Evolutionary conservation across 2,329 filamentous ascomycete species (phyloP), one percentile per base, ranked within the genome.

Genomic region (Hymenoscyphus fraxineus): DNA sequence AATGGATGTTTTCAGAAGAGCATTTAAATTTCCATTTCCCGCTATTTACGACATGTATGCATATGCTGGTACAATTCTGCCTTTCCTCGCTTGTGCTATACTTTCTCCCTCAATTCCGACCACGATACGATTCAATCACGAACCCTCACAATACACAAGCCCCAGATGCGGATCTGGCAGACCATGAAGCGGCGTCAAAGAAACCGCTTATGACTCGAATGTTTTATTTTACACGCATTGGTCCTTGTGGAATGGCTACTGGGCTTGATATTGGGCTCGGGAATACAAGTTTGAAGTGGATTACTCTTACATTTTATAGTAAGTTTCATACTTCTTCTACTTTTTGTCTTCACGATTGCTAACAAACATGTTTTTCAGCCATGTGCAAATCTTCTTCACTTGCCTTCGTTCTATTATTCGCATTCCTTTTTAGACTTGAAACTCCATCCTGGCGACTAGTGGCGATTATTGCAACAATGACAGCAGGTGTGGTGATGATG

Each of bases 311-410:
- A 10, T 99, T 99, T 77, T 96, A 97, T 78, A 99, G 87, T 88
- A 82, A 70, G 85, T 80, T 55, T 56, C 44, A 19, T 6, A 39
- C 2, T 47, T 35, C 51, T 27, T 16, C 35, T 7, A 19, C 7
- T 10, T 10, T 16, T 51, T 51, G 0, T 4, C 9, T 51, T 51
- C 44, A 2, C 10, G 7, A 31, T 10, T 15, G 22, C 69, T 71
- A 65, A 73, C 58, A 44, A 63, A 56, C 44, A 35, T 6, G 15
- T 13, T 32, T 27, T 27, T 22, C 67, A 89, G 87, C 95, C 65
- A 98, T 99, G 95, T 98, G 95, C 80, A 99, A 99, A 83, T 98
- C 94, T 6, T 97, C 93, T 10, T 92, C 94, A 16, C 85, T 99
- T 27, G 93, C 92, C 56, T 99, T 98, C 75, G 95, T 99, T 62